These are phyloP conservation scores for Melastoma candidum DNA, from an alignment of 441 rosid species.

Conservation along the genomic window DNA sequence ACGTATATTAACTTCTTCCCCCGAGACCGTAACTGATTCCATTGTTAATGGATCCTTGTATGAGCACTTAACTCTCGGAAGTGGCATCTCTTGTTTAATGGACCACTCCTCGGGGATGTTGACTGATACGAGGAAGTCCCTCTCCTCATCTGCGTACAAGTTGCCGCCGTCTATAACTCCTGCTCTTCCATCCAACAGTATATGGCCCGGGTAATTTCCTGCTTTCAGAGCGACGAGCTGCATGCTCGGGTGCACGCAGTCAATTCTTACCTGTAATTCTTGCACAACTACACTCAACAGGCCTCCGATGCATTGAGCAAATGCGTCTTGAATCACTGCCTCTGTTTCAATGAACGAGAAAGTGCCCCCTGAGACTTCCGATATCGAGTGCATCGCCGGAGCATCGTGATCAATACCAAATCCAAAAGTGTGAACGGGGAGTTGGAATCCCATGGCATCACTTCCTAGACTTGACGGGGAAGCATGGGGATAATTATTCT, in stretches of 20 bases:
- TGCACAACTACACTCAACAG: constrained; percentile 75
- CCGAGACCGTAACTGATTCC: constrained; percentile 43
- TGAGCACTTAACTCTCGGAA: constrained; percentile 65
- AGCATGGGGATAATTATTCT: constrained; percentile 53
- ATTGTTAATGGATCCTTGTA: constrained; percentile 76
- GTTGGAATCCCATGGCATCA: constrained; percentile 52
- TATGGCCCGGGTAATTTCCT: constrained; percentile 67
- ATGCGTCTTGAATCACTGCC: constrained; percentile 89
- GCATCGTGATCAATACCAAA: constrained; percentile 97
- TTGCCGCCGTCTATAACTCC: constrained; percentile 80
- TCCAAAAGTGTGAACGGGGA: constrained; percentile 92
- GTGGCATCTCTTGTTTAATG: constrained; percentile 27
- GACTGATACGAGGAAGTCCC: constrained; percentile 64
- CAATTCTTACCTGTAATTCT: constrained; percentile 50
- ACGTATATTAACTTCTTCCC: constrained; percentile 42
- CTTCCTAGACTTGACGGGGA: constrained; percentile 54
- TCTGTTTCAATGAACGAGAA: constrained; percentile 93
- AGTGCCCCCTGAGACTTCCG: constrained; percentile 86
- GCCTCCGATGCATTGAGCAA: constrained; percentile 99
- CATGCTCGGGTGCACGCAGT: constrained; percentile 37
- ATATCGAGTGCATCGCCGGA: constrained; percentile 82
- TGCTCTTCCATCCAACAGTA: constrained; percentile 31
- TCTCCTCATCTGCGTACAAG: constrained; percentile 94
- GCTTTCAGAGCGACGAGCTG: constrained; percentile 56
- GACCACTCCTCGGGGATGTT: constrained; percentile 45